Percentiles rank a stretch among this genome's conserved stretches.
These are phyloP conservation scores for Vitis riparia DNA, from an alignment of 164 flowering plant genomes.

Conservation along the genomic window DNA sequence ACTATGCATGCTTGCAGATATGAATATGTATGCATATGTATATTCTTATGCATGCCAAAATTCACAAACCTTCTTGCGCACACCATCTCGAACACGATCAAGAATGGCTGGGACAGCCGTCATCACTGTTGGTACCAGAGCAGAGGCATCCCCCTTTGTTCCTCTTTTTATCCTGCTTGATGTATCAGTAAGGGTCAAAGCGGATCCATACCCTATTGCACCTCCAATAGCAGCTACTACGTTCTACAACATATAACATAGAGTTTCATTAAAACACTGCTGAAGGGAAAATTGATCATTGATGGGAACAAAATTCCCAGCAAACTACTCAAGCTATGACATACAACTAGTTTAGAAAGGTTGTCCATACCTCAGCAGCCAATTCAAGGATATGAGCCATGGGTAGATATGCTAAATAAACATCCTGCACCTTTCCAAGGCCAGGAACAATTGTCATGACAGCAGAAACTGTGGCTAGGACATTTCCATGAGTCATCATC, in stretches of 20 bases:
- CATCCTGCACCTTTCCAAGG: constrained; percentile 57
- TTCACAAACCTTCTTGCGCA: constrained; percentile 70
- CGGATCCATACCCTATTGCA: constrained; percentile 92
- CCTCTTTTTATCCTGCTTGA: constrained; percentile 89
- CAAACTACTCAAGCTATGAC: neutral
- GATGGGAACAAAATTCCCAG: neutral
- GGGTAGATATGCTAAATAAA: constrained; percentile 89
- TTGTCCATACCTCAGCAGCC: constrained; percentile 84
- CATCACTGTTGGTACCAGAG: constrained; percentile 76
- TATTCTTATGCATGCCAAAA: neutral
- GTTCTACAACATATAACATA: constrained; percentile 44
- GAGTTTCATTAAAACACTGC: neutral
- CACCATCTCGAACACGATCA: constrained; percentile 97
- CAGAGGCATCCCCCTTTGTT: constrained; percentile 90
- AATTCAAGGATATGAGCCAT: constrained; percentile 95
- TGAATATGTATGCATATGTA: neutral
- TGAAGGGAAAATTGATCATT: neutral
- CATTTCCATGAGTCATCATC: constrained; percentile 95
- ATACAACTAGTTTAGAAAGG: constrained; percentile 3
- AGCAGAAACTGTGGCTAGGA: constrained; percentile 79
- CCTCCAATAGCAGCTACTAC: constrained; percentile 67
- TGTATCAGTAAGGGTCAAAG: constrained; percentile 93
- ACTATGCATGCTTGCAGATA: neutral
- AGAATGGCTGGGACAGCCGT: constrained; percentile 97
- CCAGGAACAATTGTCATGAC: constrained; percentile 88